Base-by-base conservation (phyloP, 2,329 filamentous ascomycete species). In the Akanthomyces lecanii region DNA sequence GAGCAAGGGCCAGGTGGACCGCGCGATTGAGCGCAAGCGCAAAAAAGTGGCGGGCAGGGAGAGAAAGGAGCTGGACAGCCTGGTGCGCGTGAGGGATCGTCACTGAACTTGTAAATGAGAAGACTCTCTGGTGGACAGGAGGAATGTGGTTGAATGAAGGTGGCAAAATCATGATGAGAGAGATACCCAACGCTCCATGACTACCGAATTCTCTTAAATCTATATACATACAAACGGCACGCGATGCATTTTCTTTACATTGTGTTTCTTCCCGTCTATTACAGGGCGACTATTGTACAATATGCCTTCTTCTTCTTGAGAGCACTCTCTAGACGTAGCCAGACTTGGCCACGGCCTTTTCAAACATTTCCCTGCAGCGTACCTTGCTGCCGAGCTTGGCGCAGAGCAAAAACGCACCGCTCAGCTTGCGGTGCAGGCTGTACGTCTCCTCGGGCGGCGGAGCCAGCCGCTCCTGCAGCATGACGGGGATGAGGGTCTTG, bases 391-490 rank as follows among this genome's bases (percentile, higher is more conserved):
- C 92, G 64, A 99, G 74, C 67, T 87, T 85, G 0, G 95, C 93
- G 75, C 95, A 99, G 21, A 99, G 81, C 71, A 99, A 76, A 73
- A 99, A 99, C 0, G 95, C 96, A 0, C 95, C 95, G 74, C 92
- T 97, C 61, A 99, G 78, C 79, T 99, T 99, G 65, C 95, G 85
- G 76, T 99, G 95, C 70, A 99, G 77, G 73, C 89, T 94, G 73
- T 99, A 99, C 59, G 95, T 99, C 81, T 99, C 95, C 78, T 99
- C 96, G 0, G 95, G 95, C 28, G 96, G 95, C 28, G 95, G 94
- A 18, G 91, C 87, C 23, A 99, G 78, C 42, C 95, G 80, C 79
- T 99, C 95, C 63, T 86, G 85, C 53, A 99, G 82, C 95, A 99
- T 99, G 60, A 96, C 80, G 18, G 95, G 95, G 68, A 99, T 98